These are phyloP conservation scores for Russula virescens DNA, from an alignment of 768 basidiomycete genomes.

Conservation along the genomic window DNA sequence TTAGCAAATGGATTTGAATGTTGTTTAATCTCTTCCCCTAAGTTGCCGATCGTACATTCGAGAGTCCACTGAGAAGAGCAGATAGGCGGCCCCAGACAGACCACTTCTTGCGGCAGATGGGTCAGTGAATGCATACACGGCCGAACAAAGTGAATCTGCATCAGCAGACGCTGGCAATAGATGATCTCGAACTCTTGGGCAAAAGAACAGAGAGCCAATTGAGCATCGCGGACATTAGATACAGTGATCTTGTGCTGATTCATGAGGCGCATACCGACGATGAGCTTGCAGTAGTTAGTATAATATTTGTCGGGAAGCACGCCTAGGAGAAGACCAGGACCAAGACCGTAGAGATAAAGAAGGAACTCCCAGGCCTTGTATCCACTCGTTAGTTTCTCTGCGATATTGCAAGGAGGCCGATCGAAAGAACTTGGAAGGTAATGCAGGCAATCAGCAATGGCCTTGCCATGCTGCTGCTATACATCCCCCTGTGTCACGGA, in stretches of 20 bases:
- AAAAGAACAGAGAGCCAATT: background rate
- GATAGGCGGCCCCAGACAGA: background rate
- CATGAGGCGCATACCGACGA: conserved; percentile 26
- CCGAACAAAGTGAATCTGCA: background rate
- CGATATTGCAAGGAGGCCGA: conserved; percentile 33
- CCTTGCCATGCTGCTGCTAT: background rate
- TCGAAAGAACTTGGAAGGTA: background rate
- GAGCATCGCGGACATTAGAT: background rate
- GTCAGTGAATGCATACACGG: background rate
- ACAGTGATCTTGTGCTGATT: conserved; percentile 20
- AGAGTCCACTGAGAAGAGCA: background rate
- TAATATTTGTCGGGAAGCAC: conserved; percentile 27
- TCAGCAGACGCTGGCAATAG: background rate
- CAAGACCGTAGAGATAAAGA: conserved; percentile 26
- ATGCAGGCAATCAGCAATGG: background rate
- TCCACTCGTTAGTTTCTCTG: conserved; percentile 35
- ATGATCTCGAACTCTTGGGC: background rate
- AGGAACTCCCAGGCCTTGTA: conserved; percentile 32
- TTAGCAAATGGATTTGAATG: background rate
- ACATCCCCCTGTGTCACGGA: too few species aligned
- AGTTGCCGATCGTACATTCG: background rate
- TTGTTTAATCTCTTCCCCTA: background rate
- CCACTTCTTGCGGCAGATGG: background rate
- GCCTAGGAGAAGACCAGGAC: conserved; percentile 28
- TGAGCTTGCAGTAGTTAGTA: conserved; percentile 29